Evolutionary conservation across 1,139 yeast genomes (phyloP), one percentile per base, ranked within the genome.

Genomic region (Sugiyamaella xylanicola): DNA sequence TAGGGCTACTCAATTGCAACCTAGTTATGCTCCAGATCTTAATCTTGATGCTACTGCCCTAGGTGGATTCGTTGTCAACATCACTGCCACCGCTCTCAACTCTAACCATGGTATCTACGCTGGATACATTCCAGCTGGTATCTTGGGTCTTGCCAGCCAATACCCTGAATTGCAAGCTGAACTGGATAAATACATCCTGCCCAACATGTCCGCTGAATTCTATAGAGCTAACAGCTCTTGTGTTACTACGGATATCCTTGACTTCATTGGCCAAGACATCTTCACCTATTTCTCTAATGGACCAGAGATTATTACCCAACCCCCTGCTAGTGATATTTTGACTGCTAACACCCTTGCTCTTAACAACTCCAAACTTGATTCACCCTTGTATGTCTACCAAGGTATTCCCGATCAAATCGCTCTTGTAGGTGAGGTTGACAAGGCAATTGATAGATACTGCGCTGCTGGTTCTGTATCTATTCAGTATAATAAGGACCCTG

Each of bases 1-100:
- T 36, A 36, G 69, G 69, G 72, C 72, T 11, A 66, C 67, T 5
- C 68, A 68, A 57, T 56, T 68, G 32, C 66, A 63, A 41, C 56
- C 54, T 1, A 27, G 57, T n/a, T 70, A 69, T 47, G 69, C 71
- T 11, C 71, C 72, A 2, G 72, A 69, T 20, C 41, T 61, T 15
- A 45, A 51, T 19, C 51, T 63, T 36, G 56, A 54, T 11, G 63
- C 62, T 11, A 56, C 56, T 9, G 63, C 61, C 15, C 52, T 62
- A 20, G 66, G 66, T 19, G 67, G 67, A 2, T 56, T 56, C 46
- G 59, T 63, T n/a, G 59, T 58, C 36, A 63, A 65, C 42, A 41
- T 61, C 20, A 54, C 59, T 8, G 60, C 61, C 4, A 60, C 61
- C 5, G 58, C 59, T 19, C 41, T 54, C 3, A 13, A 49, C 17